Evolutionary conservation across 495 filamentous ascomycete genomes (phyloP), one percentile per base, ranked within the genome.

Genomic region (Penicillium pancosmium): DNA sequence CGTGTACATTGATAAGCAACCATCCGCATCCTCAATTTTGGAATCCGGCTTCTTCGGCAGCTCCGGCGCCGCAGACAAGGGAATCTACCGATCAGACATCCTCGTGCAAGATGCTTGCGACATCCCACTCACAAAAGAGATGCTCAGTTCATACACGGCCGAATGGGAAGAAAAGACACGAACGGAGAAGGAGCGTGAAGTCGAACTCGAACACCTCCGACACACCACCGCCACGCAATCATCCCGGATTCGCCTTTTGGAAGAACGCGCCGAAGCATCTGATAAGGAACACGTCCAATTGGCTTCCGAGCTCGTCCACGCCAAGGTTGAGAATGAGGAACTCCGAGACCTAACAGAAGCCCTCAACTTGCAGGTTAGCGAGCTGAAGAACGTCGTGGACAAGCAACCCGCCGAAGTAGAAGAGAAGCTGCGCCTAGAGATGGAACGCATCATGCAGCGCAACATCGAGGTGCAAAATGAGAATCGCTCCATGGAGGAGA

Each of bases 41-140:
- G 94, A 99, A 71, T 94, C 91, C 47, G 94, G 94, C 33, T 99
- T 99, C 80, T 99, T 99, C 67, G 94, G 94, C 43, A 93, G 88
- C 73, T 90, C 91, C 19, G 91, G 87, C 19, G 90, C 88, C 61
- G 84, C 89, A 12, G 94, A 99, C 67, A 97, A 96, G 72, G 94
- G 97, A 63, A 81, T 98, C 11, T 99, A 99, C 70, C 87, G 92
- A 21, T 93, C 95, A 12, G 95, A 99, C 68, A 82, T 91, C 61
- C 80, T 99, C 59, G 91, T 99, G 5, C 90, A 90, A 55, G 94
- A 99, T 72, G 94, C 94, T 15, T 97, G 92, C 68, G 86, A 88
- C n/a, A 82, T 97, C 16, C 89, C 89, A 55, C 87, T 99, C 61
- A 90, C 90, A 0, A 84, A 87, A 1, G 90, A 92, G 59, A 82